These are phyloP conservation scores for Didymosphaeria variabile DNA, from an alignment of 2,329 filamentous ascomycete genomes.

Conservation along the genomic window DNA sequence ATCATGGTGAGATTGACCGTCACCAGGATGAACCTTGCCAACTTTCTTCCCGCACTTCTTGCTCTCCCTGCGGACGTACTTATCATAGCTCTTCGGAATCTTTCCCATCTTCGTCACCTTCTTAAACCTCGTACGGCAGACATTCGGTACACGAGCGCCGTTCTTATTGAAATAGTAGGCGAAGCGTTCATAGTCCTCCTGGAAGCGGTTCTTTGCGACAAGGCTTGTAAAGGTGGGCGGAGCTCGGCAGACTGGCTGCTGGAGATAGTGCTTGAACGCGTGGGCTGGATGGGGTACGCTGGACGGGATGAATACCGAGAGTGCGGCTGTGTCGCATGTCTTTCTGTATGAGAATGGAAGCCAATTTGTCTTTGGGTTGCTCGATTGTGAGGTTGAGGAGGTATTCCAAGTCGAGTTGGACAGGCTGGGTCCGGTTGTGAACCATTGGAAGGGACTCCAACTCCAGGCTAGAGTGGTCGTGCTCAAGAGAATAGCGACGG, in stretches of 20 bases:
- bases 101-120: not conserved
- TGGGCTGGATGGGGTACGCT: not conserved
- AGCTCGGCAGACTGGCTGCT: not conserved
- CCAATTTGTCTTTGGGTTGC: not conserved
- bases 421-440: too few species aligned
- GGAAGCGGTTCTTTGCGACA: conserved; percentile 6
- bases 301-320: not conserved
- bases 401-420: not conserved
- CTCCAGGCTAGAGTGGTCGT: not conserved
- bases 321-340: not conserved
- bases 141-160: not conserved
- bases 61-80: not conserved
- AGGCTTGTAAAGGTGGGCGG: not conserved
- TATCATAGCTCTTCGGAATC: not conserved
- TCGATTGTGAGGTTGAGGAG: not conserved
- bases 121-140: not conserved
- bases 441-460: not conserved
- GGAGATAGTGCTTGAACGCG: not conserved
- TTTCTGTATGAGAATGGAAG: not conserved
- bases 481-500: not conserved
- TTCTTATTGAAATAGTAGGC: conserved; percentile 4
- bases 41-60: not conserved
- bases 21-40: not conserved
- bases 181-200: conserved; percentile 12
- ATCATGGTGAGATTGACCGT: not conserved